Percentiles rank a stretch among this genome's conserved stretches.
Conservation (phyloP, 345 rosid genomes). For the Salix viminalis region DNA sequence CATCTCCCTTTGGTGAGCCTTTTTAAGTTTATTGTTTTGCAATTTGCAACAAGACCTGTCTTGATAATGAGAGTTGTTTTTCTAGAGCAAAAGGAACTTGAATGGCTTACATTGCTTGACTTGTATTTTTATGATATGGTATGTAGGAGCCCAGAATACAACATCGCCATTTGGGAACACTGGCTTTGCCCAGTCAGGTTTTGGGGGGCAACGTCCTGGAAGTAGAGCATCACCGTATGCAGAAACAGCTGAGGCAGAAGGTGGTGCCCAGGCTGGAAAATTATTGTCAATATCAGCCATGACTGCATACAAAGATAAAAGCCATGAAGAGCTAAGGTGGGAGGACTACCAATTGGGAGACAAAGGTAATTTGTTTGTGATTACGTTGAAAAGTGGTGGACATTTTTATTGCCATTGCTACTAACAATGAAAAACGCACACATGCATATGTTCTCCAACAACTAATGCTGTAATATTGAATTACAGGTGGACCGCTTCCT, state of each 20-base stretch:
- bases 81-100: background rate
- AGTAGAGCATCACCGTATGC: conserved; percentile 68
- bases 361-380: conserved; percentile 51
- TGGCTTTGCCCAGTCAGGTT: conserved; percentile 62
- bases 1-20: conserved; percentile 59
- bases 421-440: background rate
- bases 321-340: conserved; percentile 92
- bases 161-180: conserved; percentile 63
- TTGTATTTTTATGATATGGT: background rate
- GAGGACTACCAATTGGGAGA: conserved; percentile 96
- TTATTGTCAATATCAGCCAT: conserved; percentile 84
- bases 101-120: background rate
- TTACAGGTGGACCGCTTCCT: conserved; percentile 72
- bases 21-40: background rate
- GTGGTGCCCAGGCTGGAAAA: conserved; percentile 61
- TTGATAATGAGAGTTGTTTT: background rate
- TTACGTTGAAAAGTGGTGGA: background rate
- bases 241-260: conserved; percentile 61
- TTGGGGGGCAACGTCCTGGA: conserved; percentile 77
- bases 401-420: background rate
- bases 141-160: conserved; percentile 59
- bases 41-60: background rate
- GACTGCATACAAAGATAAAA: conserved; percentile 66
- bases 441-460: background rate
- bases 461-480: conserved; percentile 4